Evolutionary conservation across 2,329 filamentous ascomycete genomes (phyloP).

Genomic region (Pseudocercospora musae): DNA sequence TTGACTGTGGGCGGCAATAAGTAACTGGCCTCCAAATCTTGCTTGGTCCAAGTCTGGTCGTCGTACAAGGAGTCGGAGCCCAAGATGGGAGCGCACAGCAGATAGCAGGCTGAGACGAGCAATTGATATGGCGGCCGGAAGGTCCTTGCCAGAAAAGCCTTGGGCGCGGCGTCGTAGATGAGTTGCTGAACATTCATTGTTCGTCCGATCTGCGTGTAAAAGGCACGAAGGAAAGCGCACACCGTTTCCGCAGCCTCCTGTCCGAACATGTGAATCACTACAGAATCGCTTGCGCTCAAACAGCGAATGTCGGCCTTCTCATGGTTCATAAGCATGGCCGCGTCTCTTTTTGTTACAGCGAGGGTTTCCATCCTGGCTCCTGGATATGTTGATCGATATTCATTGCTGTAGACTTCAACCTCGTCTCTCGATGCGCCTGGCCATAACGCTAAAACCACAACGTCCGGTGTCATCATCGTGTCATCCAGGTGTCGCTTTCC

Average conservation of each 20-base stretch:
- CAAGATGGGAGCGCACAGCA: background rate
- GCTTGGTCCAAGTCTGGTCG: slow-evolving; percentile 5
- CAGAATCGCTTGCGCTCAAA: background rate
- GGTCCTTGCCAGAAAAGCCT: background rate
- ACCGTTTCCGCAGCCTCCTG: slow-evolving; percentile 4
- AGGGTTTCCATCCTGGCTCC: slow-evolving; percentile 4
- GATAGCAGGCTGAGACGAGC: background rate
- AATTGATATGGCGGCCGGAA: slow-evolving; percentile 1
- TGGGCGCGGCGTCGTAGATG: slow-evolving; percentile 8
- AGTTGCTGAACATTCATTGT: slow-evolving; percentile 7
- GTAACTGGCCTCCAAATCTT: slow-evolving; percentile 4
- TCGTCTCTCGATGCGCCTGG: background rate
- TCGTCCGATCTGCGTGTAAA: slow-evolving; percentile 1
- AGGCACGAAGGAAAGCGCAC: slow-evolving; percentile 6
- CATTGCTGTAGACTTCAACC: background rate
- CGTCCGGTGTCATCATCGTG: background rate
- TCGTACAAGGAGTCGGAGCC: background rate
- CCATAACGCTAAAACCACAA: slow-evolving; percentile 8
- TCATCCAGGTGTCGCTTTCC: background rate
- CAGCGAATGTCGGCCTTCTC: background rate
- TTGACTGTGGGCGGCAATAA: slow-evolving; percentile 1
- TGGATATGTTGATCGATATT: slow-evolving; percentile 2
- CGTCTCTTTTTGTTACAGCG: background rate
- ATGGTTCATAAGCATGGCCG: background rate
- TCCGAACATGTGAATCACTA: slow-evolving; percentile 9